phyloP scores from a whole-genome alignment of 768 basidiomycete genomes.

The Kwoniella europaea region DNA sequence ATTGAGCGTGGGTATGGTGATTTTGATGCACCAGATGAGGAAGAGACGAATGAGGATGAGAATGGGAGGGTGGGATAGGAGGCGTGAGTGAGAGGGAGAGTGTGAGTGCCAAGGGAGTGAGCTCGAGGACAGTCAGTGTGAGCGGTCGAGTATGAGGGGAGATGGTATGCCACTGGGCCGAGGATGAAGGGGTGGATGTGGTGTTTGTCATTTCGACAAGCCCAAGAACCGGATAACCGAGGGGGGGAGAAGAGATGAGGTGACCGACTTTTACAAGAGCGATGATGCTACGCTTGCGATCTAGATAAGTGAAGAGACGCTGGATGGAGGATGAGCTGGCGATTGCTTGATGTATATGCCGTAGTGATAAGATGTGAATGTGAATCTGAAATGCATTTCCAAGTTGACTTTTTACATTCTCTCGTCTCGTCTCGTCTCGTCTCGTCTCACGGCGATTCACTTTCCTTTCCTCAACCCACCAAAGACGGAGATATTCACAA shows the following conservation, averaged over 20 bases:
- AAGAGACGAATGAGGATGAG: conserved; percentile 15
- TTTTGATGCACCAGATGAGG: conserved; percentile 22
- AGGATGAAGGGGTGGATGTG: conserved; percentile 19
- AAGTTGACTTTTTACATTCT: background rate
- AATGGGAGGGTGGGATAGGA: conserved; percentile 10
- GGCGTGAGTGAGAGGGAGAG: conserved; percentile 54
- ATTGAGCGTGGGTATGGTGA: conserved; percentile 28
- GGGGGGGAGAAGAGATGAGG: background rate
- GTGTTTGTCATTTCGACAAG: conserved; percentile 14
- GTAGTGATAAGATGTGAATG: background rate
- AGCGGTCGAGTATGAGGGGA: conserved; percentile 55
- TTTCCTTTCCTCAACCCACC: background rate
- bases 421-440: background rate
- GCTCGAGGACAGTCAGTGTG: conserved; percentile 54
- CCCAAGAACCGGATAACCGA: background rate
- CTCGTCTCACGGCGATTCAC: background rate
- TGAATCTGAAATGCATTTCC: background rate
- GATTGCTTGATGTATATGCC: background rate
- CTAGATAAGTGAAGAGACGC: no score
- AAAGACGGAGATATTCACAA: background rate
- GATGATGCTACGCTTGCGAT: background rate
- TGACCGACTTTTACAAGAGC: background rate
- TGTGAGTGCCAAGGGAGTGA: conserved; percentile 56
- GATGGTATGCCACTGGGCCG: conserved; percentile 53
- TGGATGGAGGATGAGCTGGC: no score